These are phyloP conservation scores for Fusarium bulbicola DNA, from an alignment of 2,329 filamentous ascomycete genomes.

Conservation along the genomic window DNA sequence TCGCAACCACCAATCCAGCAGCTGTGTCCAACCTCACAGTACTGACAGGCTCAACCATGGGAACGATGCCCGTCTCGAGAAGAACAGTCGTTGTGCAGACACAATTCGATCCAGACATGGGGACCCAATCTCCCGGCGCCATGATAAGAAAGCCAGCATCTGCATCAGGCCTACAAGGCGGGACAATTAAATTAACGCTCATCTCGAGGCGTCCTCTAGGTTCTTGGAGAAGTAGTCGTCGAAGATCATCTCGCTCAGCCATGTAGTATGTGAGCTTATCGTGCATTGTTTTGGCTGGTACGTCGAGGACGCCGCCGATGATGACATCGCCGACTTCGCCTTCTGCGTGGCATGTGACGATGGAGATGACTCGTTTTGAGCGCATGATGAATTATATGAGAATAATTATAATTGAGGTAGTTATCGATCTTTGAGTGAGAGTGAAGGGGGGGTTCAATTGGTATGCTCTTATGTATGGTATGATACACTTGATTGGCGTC, in stretches of 20 bases:
- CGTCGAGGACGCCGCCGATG: slow-evolving; percentile 56
- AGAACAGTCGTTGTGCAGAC: slow-evolving; percentile 55
- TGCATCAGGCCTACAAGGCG: slow-evolving; percentile 49
- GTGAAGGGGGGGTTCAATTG: background rate
- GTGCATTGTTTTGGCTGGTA: slow-evolving; percentile 55
- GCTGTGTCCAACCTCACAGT: slow-evolving; percentile 7
- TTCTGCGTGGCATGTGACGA: slow-evolving; percentile 51
- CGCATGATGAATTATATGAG: background rate
- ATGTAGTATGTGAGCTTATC: slow-evolving; percentile 57
- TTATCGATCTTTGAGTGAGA: background rate
- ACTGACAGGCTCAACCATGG: slow-evolving; percentile 50
- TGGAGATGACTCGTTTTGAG: slow-evolving; percentile 36
- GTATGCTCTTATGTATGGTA: slow-evolving; percentile 6
- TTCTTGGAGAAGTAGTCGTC: background rate
- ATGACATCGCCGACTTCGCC: slow-evolving; percentile 60
- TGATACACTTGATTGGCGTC: background rate
- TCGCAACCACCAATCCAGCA: slow-evolving; percentile 5
- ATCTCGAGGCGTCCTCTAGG: slow-evolving; percentile 6
- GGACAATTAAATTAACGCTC: background rate
- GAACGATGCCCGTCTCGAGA: slow-evolving; percentile 56
- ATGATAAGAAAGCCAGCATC: slow-evolving; percentile 54
- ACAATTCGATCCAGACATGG: slow-evolving; percentile 53
- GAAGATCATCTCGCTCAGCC: slow-evolving; percentile 51
- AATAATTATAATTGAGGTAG: background rate
- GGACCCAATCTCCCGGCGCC: slow-evolving; percentile 31